These are phyloP conservation scores for Ogataea minuta DNA, from an alignment of 805 yeast species.

Conservation along the genomic window DNA sequence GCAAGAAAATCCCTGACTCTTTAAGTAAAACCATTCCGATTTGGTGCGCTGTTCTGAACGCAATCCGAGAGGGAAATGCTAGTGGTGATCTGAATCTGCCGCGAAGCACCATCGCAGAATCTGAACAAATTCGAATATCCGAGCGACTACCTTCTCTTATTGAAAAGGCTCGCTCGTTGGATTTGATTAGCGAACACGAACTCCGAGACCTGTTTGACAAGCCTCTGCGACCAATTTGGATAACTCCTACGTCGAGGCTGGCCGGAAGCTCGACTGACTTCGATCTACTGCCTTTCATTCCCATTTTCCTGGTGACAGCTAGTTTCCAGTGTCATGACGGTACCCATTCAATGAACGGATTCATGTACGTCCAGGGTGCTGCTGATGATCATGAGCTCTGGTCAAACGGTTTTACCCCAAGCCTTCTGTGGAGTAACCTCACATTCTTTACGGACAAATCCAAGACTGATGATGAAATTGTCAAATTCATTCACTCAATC, in stretches of 20 bases:
- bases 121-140: constrained; percentile 55
- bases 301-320: constrained; percentile 54
- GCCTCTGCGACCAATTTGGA: constrained; percentile 68
- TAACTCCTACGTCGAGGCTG: constrained; percentile 49
- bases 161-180: constrained; percentile 33
- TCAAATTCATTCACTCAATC: constrained; percentile 7
- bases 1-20: constrained; percentile 84
- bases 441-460: constrained; percentile 23
- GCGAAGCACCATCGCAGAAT: constrained; percentile 48
- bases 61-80: constrained; percentile 4
- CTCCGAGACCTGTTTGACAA: constrained; percentile 28
- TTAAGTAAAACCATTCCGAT: constrained; percentile 84
- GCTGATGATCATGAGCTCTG: constrained; percentile 93
- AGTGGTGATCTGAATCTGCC: constrained; percentile 43
- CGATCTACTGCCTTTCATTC: constrained; percentile 37
- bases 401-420: constrained; percentile 58
- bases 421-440: constrained; percentile 53
- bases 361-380: constrained; percentile 82
- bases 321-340: constrained; percentile 65
- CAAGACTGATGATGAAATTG: constrained; percentile 33
- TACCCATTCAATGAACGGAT: constrained; percentile 43
- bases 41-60: constrained; percentile 45
- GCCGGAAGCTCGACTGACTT: constrained; percentile 10
- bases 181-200: constrained; percentile 2
- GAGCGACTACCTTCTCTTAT: constrained; percentile 49